A percentile compares a stretch with the other conserved stretches of the same genome.
Conservation (phyloP, 225 moss, liverwort and hornwort species). For the Physcomitrium patens region DNA sequence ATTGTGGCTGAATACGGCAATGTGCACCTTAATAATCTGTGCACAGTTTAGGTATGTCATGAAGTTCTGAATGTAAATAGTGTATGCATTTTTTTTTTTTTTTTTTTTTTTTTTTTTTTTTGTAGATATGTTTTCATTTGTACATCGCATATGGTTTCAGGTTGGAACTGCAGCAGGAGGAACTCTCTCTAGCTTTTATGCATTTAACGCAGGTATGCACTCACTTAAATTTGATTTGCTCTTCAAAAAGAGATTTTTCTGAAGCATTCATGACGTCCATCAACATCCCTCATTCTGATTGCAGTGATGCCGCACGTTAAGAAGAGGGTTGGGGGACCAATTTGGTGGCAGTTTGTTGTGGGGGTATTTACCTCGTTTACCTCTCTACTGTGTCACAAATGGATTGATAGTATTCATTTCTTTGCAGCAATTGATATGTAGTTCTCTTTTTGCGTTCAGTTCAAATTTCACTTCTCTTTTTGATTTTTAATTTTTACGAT, state of each 20-base stretch:
- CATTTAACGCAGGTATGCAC: slow-evolving; percentile 57
- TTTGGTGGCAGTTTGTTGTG: slow-evolving; percentile 67
- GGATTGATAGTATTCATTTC: background rate
- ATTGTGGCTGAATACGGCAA: too few species aligned
- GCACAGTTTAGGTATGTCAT: too few species aligned
- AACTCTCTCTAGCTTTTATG: slow-evolving; percentile 65
- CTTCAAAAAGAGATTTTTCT: too few species aligned
- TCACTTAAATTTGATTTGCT: too few species aligned
- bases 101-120: background rate
- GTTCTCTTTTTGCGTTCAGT: background rate
- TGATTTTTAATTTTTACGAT: too few species aligned
- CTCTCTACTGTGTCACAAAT: background rate
- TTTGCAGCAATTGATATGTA: background rate
- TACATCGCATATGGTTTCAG: slow-evolving; percentile 31
- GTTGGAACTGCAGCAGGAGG: slow-evolving; percentile 73
- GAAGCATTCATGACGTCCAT: background rate
- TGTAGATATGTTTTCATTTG: background rate
- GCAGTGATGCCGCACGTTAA: slow-evolving; percentile 78
- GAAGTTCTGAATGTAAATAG: background rate
- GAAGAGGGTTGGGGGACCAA: slow-evolving; percentile 64
- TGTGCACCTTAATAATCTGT: too few species aligned
- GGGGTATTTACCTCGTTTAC: slow-evolving; percentile 46
- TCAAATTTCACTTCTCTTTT: background rate
- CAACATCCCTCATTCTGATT: slow-evolving; percentile 13
- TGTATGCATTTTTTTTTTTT: background rate